Percentiles rank a stretch among this genome's conserved stretches.
Evolutionary conservation across 2,329 filamentous ascomycete species (phyloP).

Genomic region (Talaromyces sp.): DNA sequence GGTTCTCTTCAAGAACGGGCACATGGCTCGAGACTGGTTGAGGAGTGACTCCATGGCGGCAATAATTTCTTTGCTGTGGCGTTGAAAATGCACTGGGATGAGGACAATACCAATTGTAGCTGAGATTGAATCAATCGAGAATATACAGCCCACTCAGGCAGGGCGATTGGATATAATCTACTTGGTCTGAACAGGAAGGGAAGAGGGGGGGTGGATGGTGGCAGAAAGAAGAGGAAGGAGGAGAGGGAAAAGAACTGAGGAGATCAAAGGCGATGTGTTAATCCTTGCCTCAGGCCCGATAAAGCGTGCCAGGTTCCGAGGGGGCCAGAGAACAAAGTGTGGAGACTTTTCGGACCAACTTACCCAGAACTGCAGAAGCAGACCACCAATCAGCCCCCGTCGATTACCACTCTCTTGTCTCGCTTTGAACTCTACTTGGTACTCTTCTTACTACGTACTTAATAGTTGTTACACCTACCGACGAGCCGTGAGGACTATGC

Average conservation of each 20-base stretch:
- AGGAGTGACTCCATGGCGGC: conserved; percentile 75
- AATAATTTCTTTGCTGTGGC: not conserved
- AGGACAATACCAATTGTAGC: not conserved
- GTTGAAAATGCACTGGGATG: not conserved
- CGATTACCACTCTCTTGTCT: not conserved
- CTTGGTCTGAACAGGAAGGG: not conserved
- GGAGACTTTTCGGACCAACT: not conserved
- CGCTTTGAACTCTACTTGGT: too few species aligned
- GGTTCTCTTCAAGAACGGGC: conserved; percentile 93
- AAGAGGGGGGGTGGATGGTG: too few species aligned
- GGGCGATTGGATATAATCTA: not conserved
- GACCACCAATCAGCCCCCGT: not conserved
- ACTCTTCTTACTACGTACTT: too few species aligned
- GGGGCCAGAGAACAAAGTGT: not conserved
- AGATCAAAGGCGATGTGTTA: not conserved
- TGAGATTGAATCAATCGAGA: not conserved
- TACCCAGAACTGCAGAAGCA: conserved; percentile 1
- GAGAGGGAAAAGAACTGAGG: not conserved
- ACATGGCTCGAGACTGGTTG: conserved; percentile 93
- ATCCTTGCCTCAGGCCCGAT: conserved; percentile 2
- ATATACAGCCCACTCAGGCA: not conserved
- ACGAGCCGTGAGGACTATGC: too few species aligned
- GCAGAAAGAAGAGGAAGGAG: not conserved
- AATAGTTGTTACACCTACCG: too few species aligned
- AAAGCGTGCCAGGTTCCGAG: not conserved